Evolutionary conservation across 768 basidiomycete species (phyloP), one percentile per base, ranked within the genome.

Genomic region (Phylloporus sp.): DNA sequence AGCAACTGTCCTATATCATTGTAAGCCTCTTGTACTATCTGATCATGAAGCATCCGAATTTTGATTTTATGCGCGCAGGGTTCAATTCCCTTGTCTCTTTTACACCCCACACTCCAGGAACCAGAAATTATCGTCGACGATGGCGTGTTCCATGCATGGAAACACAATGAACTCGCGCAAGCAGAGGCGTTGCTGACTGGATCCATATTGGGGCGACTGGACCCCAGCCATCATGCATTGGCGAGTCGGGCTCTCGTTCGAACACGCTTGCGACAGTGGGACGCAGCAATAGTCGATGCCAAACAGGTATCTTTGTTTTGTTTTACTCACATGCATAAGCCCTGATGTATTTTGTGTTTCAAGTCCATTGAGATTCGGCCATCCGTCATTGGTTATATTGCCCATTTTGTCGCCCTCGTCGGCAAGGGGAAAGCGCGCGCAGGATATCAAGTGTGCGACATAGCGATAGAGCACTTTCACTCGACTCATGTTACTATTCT

Each of bases 201-300:
- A n/a, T 38, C 36, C n/a, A 40, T 41, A 11, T 4, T 15, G 18
- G 9, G 7, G 16, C 42, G 39, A 6, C 34, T 27, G 26, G 18
- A 28, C 6, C 11, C 40, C 12, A 15, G 4, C 4, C 11, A 24
- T 22, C 36, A 52, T 27, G 23, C 27, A 3, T 31, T 46, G 4
- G 50, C 45, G 5, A 31, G 45, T 29, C 38, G 50, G 15, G 38
- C 50, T 6, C 45, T 52, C 22, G 11, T 52, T 29, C 36, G 35
- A 24, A 29, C 38, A 9, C 29, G 45, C 15, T 20, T 45, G 29
- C 16, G 22, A 11, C 16, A 40, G 6, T 52, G 45, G 44, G 45
- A 40, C 15, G 29, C 11, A 20, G 50, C 50, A 2, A 26, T 32
- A 5, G 22, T 22, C 4, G 45, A 52, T 36, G 44, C 45, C 12